Evolutionary conservation across 139 green algal species (phyloP), one percentile per base, ranked within the genome.

Genomic region (Edaphochlamys debaryana): DNA sequence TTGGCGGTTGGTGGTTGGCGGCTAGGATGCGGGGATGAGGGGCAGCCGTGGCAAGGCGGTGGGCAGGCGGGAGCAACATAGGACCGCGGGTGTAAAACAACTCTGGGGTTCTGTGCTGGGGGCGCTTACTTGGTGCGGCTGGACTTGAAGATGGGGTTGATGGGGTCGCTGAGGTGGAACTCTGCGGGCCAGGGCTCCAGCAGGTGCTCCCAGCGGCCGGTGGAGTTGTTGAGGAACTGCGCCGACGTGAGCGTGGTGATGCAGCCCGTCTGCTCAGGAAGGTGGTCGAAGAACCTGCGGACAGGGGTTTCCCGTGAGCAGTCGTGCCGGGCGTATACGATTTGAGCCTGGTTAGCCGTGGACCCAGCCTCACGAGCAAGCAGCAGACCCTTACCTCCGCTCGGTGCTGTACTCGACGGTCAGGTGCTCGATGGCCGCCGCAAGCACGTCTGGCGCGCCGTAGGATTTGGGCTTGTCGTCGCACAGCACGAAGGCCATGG

Each of bases 381-480:
- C n/a, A n/a, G n/a, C n/a, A n/a, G n/a, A n/a, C n/a, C n/a, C 84
- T 62, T 48, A 88, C 79, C 78, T 30, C 5, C 20, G 64, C 32
- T 86, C 85, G 38, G 42, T 75, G 13, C 17, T 69, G 34, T 86
- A 76, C 27, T 72, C 29, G 0, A 86, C 8, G 8, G 15, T n/a
- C 36, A 89, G 29, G 0, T 48, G 37, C 58, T 86, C 67, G 17
- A 79, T 40, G 50, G 89, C 27, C 64, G 87, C 80, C 74, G 94
- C 90, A 77, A 98, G 87, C 54, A 98, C 92, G 45, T 98, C 95
- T 4, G 95, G 95, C 20, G 94, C 94, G 17, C 95, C 95, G 87
- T 95, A 97, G 3, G 93, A 96, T 66, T 91, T 91, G 4, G 90
- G 89, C 87, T 95, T 95, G 91, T 98, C 95, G 80, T 96, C 94